Base-by-base conservation (phyloP, 305 asterid genomes). In the Fraxinus latifolia region DNA sequence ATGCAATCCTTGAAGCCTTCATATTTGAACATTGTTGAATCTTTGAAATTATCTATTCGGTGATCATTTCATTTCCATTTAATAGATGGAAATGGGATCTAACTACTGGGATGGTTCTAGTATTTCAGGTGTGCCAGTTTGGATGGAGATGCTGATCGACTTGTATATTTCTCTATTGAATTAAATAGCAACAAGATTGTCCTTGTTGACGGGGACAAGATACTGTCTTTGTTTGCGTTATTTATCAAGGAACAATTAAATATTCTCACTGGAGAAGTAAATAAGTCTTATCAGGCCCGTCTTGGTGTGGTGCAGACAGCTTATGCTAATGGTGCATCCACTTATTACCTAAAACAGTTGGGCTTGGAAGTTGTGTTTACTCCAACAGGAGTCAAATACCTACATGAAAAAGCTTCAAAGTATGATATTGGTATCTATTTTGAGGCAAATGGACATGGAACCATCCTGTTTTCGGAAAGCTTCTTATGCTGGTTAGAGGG, bases 391-490 rank as follows among this genome's bases (percentile, higher is more conserved):
- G 97, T 94, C 82, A 95, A 93, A 86, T 87, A 93, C 85, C 89
- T 95, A 86, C 98, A 95, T 53, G 96, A 93, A 86, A 94, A 90
- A 85, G 98, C 98, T 82, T 93, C 96, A 9, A 96, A 94, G 80
- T 94, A 83, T 83, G 99, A 95, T 80, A 86, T 94, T 81, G 98
- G 99, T 75, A 90, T 95, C 83, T 95, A 94, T 86, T 93, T 94
- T 68, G 99, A 95, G 89, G 98, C 97, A 76, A 95, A 95, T 87
- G 99, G 99, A 82, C 99, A 95, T 75, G 99, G 98, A 85, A 94
- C 98, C 78, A 82, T 95, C 85, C 87, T 94, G 89, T 95, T 50
- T 50, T 50, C 62, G 15, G 62, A 50, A 50, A 50, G 62, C 19
- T 50, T 50, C 62, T 50, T 50, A 17, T 50, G 62, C 62, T 50